A percentile compares a stretch with the other conserved stretches of the same genome.
Evolutionary conservation across 805 yeast genomes (phyloP).

Genomic region (Candida dajiaensis): DNA sequence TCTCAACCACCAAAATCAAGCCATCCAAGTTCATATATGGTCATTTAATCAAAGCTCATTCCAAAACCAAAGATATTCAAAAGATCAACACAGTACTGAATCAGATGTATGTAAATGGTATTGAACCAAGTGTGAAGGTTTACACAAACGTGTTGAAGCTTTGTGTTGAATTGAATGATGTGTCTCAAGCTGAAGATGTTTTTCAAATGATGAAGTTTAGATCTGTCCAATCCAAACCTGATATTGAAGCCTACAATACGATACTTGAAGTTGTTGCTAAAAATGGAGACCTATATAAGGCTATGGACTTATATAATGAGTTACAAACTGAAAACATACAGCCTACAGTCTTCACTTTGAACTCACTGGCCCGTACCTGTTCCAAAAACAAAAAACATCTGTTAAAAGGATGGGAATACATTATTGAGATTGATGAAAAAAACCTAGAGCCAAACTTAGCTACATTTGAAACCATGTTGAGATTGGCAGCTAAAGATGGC

Average conservation of each 20-base stretch:
- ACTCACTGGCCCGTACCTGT: constrained; percentile 65
- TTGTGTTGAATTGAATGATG: constrained; percentile 46
- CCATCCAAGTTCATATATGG: constrained; percentile 36
- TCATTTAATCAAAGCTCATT: constrained; percentile 35
- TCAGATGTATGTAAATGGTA: constrained; percentile 21
- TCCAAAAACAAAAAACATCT: constrained; percentile 42
- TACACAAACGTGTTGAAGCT: constrained; percentile 58
- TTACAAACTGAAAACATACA: constrained; percentile 36
- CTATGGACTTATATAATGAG: constrained; percentile 70
- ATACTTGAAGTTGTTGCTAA: constrained; percentile 63
- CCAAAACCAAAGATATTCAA: constrained; percentile 27
- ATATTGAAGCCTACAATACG: constrained; percentile 58
- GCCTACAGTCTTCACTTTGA: constrained; percentile 41
- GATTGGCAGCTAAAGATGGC: constrained; percentile 74
- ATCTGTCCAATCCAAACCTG: constrained; percentile 62
- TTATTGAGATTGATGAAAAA: constrained; percentile 52
- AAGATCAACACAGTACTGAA: constrained; percentile 13
- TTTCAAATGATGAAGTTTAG: constrained; percentile 85
- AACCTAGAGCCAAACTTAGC: constrained; percentile 36
- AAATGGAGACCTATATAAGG: constrained; percentile 62
- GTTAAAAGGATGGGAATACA: constrained; percentile 69
- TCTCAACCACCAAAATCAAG: constrained; percentile 14
- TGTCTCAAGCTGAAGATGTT: constrained; percentile 57
- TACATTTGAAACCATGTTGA: constrained; percentile 63
- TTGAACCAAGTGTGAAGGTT: constrained; percentile 39